Evolutionary conservation across 495 filamentous ascomycete genomes (phyloP).

Genomic region (Penicillium pulvis): DNA sequence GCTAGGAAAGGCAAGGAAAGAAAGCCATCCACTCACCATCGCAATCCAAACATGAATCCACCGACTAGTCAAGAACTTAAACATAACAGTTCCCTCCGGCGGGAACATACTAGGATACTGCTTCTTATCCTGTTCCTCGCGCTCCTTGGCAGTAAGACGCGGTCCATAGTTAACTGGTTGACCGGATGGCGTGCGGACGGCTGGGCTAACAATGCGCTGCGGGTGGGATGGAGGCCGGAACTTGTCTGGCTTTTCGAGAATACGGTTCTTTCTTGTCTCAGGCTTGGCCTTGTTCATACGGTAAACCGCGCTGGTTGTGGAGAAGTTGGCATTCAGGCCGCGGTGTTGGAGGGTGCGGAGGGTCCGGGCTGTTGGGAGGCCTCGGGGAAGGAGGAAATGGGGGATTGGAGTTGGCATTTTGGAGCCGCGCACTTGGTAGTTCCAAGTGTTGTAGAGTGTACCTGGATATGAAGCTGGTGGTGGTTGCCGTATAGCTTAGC

Average conservation of each 20-base stretch:
- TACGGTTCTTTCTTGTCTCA: conserved; percentile 48
- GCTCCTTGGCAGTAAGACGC: conserved; percentile 57
- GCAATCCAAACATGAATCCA: conserved; percentile 78
- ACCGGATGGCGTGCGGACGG: conserved; percentile 30
- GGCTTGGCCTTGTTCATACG: conserved; percentile 14
- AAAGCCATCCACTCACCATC: conserved; percentile 55
- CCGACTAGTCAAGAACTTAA: conserved; percentile 72
- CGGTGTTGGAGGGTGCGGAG: conserved; percentile 31
- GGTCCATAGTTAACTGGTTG: conserved; percentile 67
- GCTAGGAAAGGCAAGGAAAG: too few species aligned
- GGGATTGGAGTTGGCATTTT: conserved; percentile 32
- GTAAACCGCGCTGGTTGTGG: conserved; percentile 29
- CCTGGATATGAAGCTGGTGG: background rate
- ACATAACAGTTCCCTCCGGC: conserved; percentile 69
- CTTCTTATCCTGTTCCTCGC: conserved; percentile 59
- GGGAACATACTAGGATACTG: conserved; percentile 84
- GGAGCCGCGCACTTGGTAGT: background rate
- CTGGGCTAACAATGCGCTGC: conserved; percentile 51
- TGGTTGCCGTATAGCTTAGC: background rate
- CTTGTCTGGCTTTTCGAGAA: conserved; percentile 76
- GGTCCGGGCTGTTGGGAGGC: conserved; percentile 34
- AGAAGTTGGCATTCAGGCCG: background rate
- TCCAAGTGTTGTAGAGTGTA: background rate
- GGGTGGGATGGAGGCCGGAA: conserved; percentile 88
- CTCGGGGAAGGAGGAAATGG: conserved; percentile 46